A percentile compares a stretch with the other conserved stretches of the same genome.
Conservation (phyloP, 1,284 basidiomycete genomes). For the Ustilago bromivora region DNA sequence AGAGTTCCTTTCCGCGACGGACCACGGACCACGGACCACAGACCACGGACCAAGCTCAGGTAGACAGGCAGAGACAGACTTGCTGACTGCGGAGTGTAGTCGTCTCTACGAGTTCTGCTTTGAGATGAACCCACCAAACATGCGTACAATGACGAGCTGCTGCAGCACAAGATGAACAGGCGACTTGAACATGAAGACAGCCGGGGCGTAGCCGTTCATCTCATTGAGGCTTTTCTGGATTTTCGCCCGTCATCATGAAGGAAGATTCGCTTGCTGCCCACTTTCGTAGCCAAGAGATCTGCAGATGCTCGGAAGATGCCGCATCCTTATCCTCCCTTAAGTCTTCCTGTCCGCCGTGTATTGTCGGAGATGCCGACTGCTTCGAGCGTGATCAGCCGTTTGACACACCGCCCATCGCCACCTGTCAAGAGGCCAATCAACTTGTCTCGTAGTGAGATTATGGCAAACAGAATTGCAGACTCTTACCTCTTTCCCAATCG, state of each 20-base stretch:
- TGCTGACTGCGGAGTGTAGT: neutral
- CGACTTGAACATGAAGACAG: neutral
- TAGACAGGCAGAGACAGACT: neutral
- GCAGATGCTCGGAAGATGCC: neutral
- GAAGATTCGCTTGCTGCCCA: neutral
- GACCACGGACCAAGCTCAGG: neutral
- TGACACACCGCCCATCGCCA: neutral
- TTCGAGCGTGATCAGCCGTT: neutral
- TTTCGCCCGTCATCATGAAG: neutral
- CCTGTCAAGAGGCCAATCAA: constrained; percentile 1
- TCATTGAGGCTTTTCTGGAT: neutral
- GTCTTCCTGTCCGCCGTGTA: neutral
- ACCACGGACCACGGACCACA: neutral
- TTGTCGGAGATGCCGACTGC: neutral
- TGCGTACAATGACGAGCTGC: neutral
- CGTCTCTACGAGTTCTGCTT: neutral
- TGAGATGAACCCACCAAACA: neutral
- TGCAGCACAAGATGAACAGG: neutral
- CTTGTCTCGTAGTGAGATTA: neutral
- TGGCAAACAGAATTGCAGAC: neutral
- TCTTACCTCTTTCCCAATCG: neutral
- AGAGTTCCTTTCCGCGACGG: neutral
- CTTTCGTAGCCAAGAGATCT: neutral
- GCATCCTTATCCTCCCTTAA: neutral
- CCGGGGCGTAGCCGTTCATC: neutral